Conservation (phyloP, 1,139 yeast species). For the Debaryomyces udenii region DNA sequence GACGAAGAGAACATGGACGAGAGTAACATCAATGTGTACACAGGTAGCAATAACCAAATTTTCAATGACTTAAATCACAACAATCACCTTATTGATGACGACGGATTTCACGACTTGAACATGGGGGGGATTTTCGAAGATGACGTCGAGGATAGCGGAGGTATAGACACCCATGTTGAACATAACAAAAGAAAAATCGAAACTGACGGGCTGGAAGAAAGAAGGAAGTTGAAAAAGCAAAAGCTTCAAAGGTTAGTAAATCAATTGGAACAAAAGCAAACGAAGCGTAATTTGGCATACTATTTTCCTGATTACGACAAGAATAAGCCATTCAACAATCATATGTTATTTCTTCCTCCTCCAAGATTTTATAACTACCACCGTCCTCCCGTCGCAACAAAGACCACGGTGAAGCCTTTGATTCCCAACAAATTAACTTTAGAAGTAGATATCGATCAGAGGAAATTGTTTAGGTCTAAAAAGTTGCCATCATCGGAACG, state of each 20-base stretch:
- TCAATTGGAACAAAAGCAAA: conserved; percentile 37
- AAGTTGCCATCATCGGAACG: conserved; percentile 10
- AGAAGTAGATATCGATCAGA: conserved; percentile 52
- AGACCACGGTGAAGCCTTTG: conserved; percentile 52
- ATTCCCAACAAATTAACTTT: conserved; percentile 59
- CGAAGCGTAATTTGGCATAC: conserved; percentile 40
- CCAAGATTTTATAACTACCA: conserved; percentile 58
- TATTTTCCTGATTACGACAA: conserved; percentile 68
- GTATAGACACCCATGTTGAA: neutral
- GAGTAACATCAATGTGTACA: conserved; percentile 6
- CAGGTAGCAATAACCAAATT: conserved; percentile 16
- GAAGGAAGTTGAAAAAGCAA: conserved; percentile 24
- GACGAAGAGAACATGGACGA: conserved; percentile 13
- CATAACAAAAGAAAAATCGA: conserved; percentile 18
- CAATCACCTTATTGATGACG: conserved; percentile 41
- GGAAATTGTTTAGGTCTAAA: conserved; percentile 43
- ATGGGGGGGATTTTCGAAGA: conserved; percentile 42
- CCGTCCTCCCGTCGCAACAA: conserved; percentile 49
- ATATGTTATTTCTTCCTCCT: conserved; percentile 64
- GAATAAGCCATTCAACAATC: conserved; percentile 63
- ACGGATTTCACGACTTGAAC: conserved; percentile 45
- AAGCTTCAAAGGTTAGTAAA: conserved; percentile 32
- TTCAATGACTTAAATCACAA: conserved; percentile 25
- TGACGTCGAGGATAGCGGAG: conserved; percentile 15
- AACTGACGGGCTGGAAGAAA: conserved; percentile 26